These are phyloP conservation scores for Pythium monospermum DNA, from an alignment of 352 stramenopile species.

Conservation along the genomic window DNA sequence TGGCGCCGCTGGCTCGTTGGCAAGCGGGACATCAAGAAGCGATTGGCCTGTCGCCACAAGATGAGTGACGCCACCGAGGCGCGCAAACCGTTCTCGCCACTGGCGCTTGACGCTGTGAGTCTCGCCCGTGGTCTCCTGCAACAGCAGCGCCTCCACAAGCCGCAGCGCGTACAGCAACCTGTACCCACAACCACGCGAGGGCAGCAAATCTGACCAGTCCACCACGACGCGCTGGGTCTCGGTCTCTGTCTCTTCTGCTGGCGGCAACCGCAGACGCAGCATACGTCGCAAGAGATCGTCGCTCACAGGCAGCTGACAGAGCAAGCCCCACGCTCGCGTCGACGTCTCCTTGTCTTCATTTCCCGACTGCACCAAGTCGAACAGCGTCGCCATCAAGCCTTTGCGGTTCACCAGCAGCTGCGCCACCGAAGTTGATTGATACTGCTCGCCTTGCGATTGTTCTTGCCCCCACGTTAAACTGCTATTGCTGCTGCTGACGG, in stretches of 20 bases:
- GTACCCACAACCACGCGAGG: constrained; percentile 41
- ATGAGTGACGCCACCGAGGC: constrained; percentile 45
- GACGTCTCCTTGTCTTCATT: constrained; percentile 37
- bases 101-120: constrained; percentile 37
- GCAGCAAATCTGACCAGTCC: constrained; percentile 41
- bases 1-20: background rate
- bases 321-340: constrained; percentile 64
- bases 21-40: constrained; percentile 26
- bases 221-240: constrained; percentile 7
- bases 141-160: constrained; percentile 61
- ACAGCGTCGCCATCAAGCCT: constrained; percentile 45
- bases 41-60: constrained; percentile 29
- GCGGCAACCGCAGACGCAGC: constrained; percentile 56
- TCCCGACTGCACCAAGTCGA: constrained; percentile 53
- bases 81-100: constrained; percentile 76
- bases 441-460: too few relatives aligned
- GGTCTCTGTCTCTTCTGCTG: too few relatives aligned
- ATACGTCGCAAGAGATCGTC: constrained; percentile 55
- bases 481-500: too few relatives aligned
- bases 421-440: too few relatives aligned
- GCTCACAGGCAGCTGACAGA: constrained; percentile 70
- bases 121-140: constrained; percentile 25
- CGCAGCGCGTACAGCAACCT: constrained; percentile 61
- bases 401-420: constrained; percentile 58
- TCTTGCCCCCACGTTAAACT: too few relatives aligned